These are phyloP conservation scores for Skeletonema marinoi DNA, from an alignment of 108 stramenopile genomes.

Conservation along the genomic window DNA sequence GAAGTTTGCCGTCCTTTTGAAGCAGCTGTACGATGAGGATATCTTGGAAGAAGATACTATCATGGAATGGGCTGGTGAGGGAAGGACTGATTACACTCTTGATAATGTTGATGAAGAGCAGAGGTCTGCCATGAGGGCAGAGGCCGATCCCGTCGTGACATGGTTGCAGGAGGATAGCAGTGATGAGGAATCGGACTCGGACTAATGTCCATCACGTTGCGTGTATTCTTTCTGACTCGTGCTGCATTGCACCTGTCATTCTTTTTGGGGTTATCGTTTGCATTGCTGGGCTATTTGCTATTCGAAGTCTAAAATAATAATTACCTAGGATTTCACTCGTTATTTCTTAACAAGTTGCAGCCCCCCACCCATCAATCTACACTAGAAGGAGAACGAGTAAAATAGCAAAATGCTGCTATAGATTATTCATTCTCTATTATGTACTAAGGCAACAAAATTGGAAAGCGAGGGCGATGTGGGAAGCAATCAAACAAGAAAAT, in stretches of 20 bases:
- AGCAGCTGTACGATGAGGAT: slow-evolving; percentile 91
- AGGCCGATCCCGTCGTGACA: slow-evolving; percentile 85
- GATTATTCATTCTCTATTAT: background rate
- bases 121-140: slow-evolving; percentile 73
- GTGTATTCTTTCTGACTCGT: background rate
- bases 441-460: background rate
- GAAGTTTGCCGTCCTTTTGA: slow-evolving; percentile 90
- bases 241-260: background rate
- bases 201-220: slow-evolving; percentile 16
- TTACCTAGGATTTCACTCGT: background rate
- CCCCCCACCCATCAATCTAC: no score
- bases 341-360: no score
- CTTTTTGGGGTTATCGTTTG: background rate
- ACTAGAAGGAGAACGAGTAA: no score
- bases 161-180: slow-evolving; percentile 89
- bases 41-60: slow-evolving; percentile 90
- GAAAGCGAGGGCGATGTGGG: background rate
- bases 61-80: slow-evolving; percentile 89
- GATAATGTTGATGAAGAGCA: slow-evolving; percentile 77
- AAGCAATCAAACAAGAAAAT: background rate
- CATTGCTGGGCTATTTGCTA: background rate
- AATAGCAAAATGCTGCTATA: background rate
- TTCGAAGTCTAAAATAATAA: background rate
- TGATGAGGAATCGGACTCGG: slow-evolving; percentile 69
- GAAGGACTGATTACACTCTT: slow-evolving; percentile 78